Evolutionary conservation across 768 basidiomycete genomes (phyloP), one percentile per base, ranked within the genome.

Genomic region (Lactifluus piperatus): DNA sequence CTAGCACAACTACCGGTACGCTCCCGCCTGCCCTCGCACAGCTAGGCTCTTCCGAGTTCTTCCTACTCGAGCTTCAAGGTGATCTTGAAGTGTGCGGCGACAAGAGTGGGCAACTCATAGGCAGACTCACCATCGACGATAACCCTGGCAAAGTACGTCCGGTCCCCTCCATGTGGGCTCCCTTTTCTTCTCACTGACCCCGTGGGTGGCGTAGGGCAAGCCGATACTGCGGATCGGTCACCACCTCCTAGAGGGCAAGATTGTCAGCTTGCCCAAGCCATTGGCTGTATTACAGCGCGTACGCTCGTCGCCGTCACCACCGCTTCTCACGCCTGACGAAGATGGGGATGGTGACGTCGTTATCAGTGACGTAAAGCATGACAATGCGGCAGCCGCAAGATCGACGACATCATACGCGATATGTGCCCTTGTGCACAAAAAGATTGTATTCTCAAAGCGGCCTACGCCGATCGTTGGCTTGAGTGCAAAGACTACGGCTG

Each of bases 51-150:
- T 84, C 86, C 44, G 90, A 93, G 67, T 69, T 92, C 14, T 82
- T 92, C 43, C 74, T 97, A 5, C 80, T 97, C 54, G 94, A 97
- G 67, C 76, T 97, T 5, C 94, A 97, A 71, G 94, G 94, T 51
- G 75, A 78, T 51, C 77, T 97, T 37, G 83, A 87, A 46, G 83
- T 87, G 32, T 86, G 89, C 56, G 81, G 77, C 9, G 79, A 84
- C 64, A 80, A 79, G 37, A 78, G 84, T 27, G 87, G 85, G 5
- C 81, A 85, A 62, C 68, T 88, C n/a, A 82, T 95, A 4, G 94
- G 93, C n/a, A 84, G 76, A 62, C 71, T 97, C 11, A 79, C 74
- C 45, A 74, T 91, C 7, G 85, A 87, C 51, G 79, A 80, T 7
- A 71, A 58, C 5, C 11, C 16, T 5, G 62, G 68, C 27, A 76